phyloP scores from a whole-genome alignment of 2,329 filamentous ascomycete species.

The Talaromyces islandicus region DNA sequence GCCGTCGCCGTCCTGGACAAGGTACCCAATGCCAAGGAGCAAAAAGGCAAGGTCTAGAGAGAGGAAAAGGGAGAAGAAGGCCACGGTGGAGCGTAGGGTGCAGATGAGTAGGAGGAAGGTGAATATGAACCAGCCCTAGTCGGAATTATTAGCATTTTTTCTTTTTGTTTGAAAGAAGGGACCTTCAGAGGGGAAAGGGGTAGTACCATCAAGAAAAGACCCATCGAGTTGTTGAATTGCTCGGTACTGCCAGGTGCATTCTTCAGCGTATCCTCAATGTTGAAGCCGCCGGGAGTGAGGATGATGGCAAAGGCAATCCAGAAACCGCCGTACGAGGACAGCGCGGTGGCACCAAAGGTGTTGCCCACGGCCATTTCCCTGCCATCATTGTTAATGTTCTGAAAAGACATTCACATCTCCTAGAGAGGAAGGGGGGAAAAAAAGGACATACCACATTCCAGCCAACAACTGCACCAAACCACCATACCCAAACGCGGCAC shows the following conservation, averaged over 20 bases:
- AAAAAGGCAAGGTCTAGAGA: slow-evolving; percentile 71
- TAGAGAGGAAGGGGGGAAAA: neutral
- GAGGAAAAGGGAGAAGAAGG: slow-evolving; percentile 74
- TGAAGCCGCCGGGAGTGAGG: slow-evolving; percentile 61
- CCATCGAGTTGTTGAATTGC: slow-evolving; percentile 56
- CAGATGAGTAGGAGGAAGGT: slow-evolving; percentile 67
- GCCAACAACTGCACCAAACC: slow-evolving; percentile 72
- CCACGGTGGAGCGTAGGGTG: slow-evolving; percentile 70
- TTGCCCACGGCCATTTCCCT: slow-evolving; percentile 87
- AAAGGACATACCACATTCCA: slow-evolving; percentile 69
- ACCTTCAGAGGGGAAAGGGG: neutral
- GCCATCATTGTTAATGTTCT: neutral
- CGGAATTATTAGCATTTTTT: slow-evolving; percentile 7
- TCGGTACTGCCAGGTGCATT: neutral
- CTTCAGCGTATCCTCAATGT: slow-evolving; percentile 43
- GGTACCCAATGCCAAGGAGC: slow-evolving; percentile 60
- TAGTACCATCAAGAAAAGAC: slow-evolving; percentile 62
- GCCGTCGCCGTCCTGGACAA: slow-evolving; percentile 44
- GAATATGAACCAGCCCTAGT: slow-evolving; percentile 73
- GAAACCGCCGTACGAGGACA: slow-evolving; percentile 79
- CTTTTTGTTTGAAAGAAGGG: neutral
- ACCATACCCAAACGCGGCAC: slow-evolving; percentile 67
- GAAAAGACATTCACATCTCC: neutral
- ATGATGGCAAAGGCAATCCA: slow-evolving; percentile 73
- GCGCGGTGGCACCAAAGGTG: slow-evolving; percentile 75